These are phyloP conservation scores for Ophiostoma sp. DNA, from an alignment of 2,329 filamentous ascomycete genomes.

Conservation along the genomic window DNA sequence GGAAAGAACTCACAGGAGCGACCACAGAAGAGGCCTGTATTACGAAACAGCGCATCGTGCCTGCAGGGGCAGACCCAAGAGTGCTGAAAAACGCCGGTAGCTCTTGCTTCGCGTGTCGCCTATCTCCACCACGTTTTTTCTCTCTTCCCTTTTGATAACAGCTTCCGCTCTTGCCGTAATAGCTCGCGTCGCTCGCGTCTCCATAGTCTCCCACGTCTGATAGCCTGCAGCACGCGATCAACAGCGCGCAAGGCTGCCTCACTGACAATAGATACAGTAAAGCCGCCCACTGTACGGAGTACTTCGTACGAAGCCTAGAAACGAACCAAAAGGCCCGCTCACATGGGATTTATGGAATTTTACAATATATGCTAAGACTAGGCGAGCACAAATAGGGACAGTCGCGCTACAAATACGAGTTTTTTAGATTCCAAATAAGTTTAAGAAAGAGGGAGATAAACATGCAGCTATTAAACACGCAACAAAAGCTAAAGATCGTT, in stretches of 20 bases:
- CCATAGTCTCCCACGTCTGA: neutral
- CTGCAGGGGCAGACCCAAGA: neutral
- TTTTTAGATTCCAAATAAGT: conserved; percentile 20
- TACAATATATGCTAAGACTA: neutral
- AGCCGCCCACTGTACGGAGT: neutral
- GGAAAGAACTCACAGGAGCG: neutral
- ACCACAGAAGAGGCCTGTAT: neutral
- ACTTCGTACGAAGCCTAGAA: neutral
- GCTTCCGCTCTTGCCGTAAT: neutral
- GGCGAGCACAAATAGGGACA: neutral
- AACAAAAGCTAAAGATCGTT: conserved; percentile 25
- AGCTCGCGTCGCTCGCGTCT: conserved; percentile 5
- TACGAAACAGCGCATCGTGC: neutral
- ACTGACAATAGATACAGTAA: neutral
- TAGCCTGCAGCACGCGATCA: neutral
- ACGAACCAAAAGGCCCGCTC: neutral
- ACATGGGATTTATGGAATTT: neutral
- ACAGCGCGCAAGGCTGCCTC: neutral
- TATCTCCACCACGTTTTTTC: neutral
- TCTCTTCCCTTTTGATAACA: no score
- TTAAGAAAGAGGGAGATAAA: conserved; percentile 10
- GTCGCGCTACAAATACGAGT: neutral
- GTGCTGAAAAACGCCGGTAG: neutral
- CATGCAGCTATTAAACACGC: conserved; percentile 27
- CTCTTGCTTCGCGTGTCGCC: neutral